Evolutionary conservation across 73 alveolate species (phyloP).

Genomic region (Effrenium voratum): DNA sequence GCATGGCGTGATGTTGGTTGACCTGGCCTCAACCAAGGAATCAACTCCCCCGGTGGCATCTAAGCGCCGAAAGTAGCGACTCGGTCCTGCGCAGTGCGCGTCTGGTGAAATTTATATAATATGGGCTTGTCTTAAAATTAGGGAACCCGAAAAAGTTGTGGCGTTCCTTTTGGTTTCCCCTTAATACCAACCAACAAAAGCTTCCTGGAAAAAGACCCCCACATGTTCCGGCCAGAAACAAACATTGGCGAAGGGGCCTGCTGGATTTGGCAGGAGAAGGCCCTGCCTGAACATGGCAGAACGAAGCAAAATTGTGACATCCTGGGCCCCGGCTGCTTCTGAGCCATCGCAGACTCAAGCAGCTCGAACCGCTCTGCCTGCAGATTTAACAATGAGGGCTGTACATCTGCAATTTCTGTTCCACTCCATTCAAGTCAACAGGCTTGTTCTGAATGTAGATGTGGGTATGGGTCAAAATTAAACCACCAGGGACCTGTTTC

Average conservation of each 20-base stretch:
- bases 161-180: too few species aligned
- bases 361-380: constrained; percentile 54
- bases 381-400: background rate
- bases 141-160: too few species aligned
- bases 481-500: too few species aligned
- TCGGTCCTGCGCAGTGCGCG: constrained; percentile 16
- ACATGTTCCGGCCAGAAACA: too few species aligned
- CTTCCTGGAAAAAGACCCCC: too few species aligned
- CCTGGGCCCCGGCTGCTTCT: background rate
- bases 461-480: too few species aligned
- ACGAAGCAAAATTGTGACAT: background rate
- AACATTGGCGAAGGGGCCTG: constrained; percentile 30
- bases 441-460: too few species aligned
- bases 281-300: constrained; percentile 17
- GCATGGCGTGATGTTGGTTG: background rate
- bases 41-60: constrained; percentile 84
- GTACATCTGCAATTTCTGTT: background rate
- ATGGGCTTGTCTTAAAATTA: too few species aligned
- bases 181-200: too few species aligned
- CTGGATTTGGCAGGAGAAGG: constrained; percentile 70
- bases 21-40: constrained; percentile 20
- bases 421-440: too few species aligned
- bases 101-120: too few species aligned
- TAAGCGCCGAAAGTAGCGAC: constrained; percentile 63
- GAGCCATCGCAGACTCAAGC: constrained; percentile 32